These are phyloP conservation scores for Talaromyces sp. DNA, from an alignment of 2,329 filamentous ascomycete genomes.

Conservation along the genomic window DNA sequence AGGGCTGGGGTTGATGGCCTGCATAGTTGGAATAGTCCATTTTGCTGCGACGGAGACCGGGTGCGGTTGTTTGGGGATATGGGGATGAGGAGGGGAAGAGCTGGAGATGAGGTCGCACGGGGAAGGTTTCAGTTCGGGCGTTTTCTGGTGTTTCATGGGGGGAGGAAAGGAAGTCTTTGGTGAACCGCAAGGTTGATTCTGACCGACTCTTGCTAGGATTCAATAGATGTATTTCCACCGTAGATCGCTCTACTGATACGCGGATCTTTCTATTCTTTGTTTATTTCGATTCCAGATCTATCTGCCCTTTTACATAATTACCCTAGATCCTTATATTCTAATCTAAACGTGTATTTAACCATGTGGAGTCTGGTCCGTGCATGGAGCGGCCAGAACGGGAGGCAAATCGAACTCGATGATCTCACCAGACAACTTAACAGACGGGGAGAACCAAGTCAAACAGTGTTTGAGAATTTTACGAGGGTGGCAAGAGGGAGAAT, in stretches of 20 bases:
- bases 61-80: neutral
- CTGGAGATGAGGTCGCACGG: conserved; percentile 1
- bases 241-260: too few species aligned
- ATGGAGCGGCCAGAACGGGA: conserved; percentile 10
- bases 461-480: too few species aligned
- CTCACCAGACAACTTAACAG: conserved; percentile 14
- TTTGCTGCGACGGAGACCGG: neutral
- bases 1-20: conserved; percentile 46
- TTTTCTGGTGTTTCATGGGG: neutral
- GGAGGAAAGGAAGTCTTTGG: neutral
- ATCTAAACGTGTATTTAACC: neutral
- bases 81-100: neutral
- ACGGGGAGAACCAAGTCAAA: neutral
- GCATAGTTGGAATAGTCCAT: conserved; percentile 64
- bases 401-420: conserved; percentile 17
- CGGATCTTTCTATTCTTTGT: neutral
- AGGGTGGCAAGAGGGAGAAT: too few species aligned
- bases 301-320: neutral
- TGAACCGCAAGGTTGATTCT: conserved; percentile 9
- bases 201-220: conserved; percentile 9
- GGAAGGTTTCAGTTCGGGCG: conserved; percentile 1
- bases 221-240: too few species aligned
- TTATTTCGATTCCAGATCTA: neutral
- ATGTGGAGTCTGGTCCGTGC: conserved; percentile 10
- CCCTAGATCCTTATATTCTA: neutral